A percentile compares a stretch with the other conserved stretches of the same genome.
phyloP scores from a whole-genome alignment of 139 green algal species.

The Ulvella scutata region DNA sequence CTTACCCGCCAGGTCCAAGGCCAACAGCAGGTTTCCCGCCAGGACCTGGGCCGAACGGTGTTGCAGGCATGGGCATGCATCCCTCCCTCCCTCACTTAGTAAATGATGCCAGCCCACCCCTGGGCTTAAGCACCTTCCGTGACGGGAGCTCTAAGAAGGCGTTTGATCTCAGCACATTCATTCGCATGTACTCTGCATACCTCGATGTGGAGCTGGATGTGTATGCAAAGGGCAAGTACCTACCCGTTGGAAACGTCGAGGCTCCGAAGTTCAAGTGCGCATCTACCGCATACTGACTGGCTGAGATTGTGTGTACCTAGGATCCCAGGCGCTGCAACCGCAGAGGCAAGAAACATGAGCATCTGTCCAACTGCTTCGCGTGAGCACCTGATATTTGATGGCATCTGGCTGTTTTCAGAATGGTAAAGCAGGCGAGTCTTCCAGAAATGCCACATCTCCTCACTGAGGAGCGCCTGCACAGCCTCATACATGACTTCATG shows the following conservation, averaged over 20 bases:
- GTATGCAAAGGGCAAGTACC: background rate
- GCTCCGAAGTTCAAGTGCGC: background rate
- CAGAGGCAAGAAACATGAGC: too few species aligned
- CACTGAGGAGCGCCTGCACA: too few species aligned
- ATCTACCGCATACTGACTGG: background rate
- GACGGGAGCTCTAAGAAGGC: background rate
- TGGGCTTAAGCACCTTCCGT: background rate
- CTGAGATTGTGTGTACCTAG: too few species aligned
- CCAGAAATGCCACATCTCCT: too few species aligned
- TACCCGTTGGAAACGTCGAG: slow-evolving; percentile 1
- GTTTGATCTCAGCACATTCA: background rate
- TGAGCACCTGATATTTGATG: too few species aligned
- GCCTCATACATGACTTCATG: too few species aligned
- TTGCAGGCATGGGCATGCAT: background rate
- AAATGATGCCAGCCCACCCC: background rate
- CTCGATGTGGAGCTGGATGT: background rate
- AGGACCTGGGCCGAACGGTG: background rate
- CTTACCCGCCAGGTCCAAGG: background rate
- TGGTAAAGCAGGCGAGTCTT: too few species aligned
- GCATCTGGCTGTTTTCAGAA: too few species aligned
- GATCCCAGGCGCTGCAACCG: too few species aligned
- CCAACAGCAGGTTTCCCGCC: background rate
- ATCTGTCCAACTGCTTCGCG: too few species aligned
- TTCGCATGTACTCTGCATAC: slow-evolving; percentile 2
- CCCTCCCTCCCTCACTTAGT: background rate